Conservation (phyloP, 345 rosid species). For the Anastatica hierochuntica region DNA sequence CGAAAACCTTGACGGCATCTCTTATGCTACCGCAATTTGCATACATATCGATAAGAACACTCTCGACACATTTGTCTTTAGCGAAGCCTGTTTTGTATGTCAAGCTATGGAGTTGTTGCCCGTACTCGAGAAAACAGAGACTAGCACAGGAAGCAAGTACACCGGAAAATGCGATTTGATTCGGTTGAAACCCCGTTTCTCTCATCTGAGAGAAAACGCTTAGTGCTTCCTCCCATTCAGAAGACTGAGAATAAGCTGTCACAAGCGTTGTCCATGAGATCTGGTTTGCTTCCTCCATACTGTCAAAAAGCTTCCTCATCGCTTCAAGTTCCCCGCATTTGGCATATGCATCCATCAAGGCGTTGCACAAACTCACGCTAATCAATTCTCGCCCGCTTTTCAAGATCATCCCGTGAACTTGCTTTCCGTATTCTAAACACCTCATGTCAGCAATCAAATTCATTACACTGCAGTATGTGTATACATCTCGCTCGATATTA, state of each 20-base stretch:
- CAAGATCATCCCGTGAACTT: constrained; percentile 31
- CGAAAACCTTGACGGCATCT: constrained; percentile 40
- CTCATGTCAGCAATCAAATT: constrained; percentile 27
- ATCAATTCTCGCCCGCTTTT: constrained; percentile 19
- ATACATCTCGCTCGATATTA: constrained; percentile 23
- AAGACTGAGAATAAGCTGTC: constrained; percentile 46
- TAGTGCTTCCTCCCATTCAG: constrained; percentile 36
- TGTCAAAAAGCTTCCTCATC: constrained; percentile 40
- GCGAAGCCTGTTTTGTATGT: constrained; percentile 38
- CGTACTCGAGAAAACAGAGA: constrained; percentile 37
- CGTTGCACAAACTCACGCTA: constrained; percentile 25
- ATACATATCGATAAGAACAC: constrained; percentile 54
- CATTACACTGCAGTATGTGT: constrained; percentile 33
- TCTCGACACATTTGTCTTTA: constrained; percentile 35
- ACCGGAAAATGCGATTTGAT: constrained; percentile 43
- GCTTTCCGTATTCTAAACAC: constrained; percentile 20
- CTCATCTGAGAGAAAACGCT: constrained; percentile 38
- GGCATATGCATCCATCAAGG: constrained; percentile 37
- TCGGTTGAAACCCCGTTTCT: constrained; percentile 34
- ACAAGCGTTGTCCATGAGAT: constrained; percentile 57
- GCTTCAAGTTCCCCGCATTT: constrained; percentile 33
- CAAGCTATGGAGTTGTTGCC: constrained; percentile 43
- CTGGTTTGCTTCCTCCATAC: constrained; percentile 34
- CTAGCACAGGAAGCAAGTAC: constrained; percentile 43
- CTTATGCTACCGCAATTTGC: constrained; percentile 46